phyloP scores from a whole-genome alignment of 1,139 yeast genomes.

The Debaryomyces udenii region DNA sequence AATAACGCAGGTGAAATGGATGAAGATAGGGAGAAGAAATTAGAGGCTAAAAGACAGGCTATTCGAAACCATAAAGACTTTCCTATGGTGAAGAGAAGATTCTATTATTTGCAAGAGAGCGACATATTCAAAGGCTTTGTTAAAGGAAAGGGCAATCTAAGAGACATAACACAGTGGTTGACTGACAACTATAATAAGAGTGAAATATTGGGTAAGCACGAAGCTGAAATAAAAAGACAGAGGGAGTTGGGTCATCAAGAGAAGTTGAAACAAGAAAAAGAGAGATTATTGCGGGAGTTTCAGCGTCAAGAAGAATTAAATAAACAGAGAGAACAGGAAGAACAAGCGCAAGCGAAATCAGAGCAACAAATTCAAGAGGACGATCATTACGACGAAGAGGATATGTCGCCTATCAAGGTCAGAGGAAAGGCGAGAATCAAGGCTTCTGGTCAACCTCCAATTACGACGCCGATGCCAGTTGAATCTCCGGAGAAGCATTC shows the following conservation, averaged over 20 bases:
- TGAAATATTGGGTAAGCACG: conserved; percentile 32
- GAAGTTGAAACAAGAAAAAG: conserved; percentile 21
- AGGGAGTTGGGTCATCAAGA: conserved; percentile 19
- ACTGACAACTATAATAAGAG: conserved; percentile 36
- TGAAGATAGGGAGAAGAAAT: conserved; percentile 28
- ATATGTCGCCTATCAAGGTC: conserved; percentile 37
- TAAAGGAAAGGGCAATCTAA: conserved; percentile 57
- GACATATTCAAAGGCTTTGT: conserved; percentile 65
- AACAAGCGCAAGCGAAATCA: conserved; percentile 6
- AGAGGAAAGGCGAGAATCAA: conserved; percentile 38
- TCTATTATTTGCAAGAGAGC: conserved; percentile 49
- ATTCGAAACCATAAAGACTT: conserved; percentile 48
- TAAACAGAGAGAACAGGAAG: conserved; percentile 10
- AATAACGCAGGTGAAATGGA: conserved; percentile 16
- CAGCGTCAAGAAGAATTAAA: conserved; percentile 14
- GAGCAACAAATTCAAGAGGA: neutral
- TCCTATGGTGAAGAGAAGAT: conserved; percentile 51
- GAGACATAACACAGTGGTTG: conserved; percentile 56
- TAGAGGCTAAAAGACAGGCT: conserved; percentile 43
- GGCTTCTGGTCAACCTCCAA: conserved; percentile 22
- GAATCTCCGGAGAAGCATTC: conserved; percentile 20
- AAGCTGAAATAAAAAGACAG: conserved; percentile 21
- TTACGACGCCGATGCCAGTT: neutral
- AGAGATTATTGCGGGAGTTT: conserved; percentile 20
- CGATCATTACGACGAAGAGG: conserved; percentile 25